phyloP scores from a whole-genome alignment of 2,329 filamentous ascomycete species.

The Paecilomyces dactylethromorphus region DNA sequence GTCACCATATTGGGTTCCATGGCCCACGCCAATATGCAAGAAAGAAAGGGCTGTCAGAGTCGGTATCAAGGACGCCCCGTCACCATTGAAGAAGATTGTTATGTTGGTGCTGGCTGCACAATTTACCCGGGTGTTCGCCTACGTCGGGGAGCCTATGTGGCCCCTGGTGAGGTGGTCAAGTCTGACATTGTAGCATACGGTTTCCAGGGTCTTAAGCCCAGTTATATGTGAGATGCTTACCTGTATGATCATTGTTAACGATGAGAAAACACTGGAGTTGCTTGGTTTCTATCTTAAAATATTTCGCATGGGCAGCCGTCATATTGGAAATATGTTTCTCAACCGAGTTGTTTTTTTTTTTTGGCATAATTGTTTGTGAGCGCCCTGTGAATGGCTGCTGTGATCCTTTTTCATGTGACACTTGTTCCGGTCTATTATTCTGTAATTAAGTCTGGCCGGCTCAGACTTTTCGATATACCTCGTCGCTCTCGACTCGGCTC shows the following conservation, averaged over 20 bases:
- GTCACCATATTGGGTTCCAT: constrained; percentile 79
- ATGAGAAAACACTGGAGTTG: not conserved
- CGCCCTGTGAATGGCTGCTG: not conserved
- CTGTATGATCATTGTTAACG: not conserved
- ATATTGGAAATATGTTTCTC: not conserved
- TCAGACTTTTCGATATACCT: not conserved
- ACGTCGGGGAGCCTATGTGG: constrained; percentile 36
- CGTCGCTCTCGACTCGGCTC: not conserved
- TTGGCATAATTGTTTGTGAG: not conserved
- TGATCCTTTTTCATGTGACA: not conserved
- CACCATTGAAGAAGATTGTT: constrained; percentile 66
- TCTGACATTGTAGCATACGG: constrained; percentile 37
- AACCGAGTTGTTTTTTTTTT: too few species aligned
- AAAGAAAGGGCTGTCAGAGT: constrained; percentile 66
- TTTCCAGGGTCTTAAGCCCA: constrained; percentile 35
- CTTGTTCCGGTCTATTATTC: not conserved
- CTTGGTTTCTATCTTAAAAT: not conserved
- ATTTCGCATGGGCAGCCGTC: too few species aligned
- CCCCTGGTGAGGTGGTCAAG: constrained; percentile 38
- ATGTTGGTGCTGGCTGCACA: constrained; percentile 56
- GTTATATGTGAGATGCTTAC: constrained; percentile 29
- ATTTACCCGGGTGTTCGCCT: constrained; percentile 46
- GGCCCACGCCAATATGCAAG: constrained; percentile 64
- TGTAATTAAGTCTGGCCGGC: not conserved
- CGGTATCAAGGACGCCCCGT: constrained; percentile 65